Percentiles rank a stretch among this genome's conserved stretches.
Conservation (phyloP, 305 asterid species). For the Fraxinus nigra region DNA sequence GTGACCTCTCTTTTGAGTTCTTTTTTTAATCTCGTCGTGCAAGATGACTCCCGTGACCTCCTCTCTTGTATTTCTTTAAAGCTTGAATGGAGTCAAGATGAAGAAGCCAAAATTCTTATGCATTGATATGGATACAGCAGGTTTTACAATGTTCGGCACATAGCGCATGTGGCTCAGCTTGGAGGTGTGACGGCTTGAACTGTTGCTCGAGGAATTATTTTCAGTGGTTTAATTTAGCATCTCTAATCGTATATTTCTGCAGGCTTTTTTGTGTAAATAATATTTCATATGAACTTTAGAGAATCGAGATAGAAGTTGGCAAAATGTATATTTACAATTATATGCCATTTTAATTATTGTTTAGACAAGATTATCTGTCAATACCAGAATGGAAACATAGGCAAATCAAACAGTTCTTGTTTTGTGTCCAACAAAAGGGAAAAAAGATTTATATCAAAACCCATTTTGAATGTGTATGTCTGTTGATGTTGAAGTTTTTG, state of each 20-base stretch:
- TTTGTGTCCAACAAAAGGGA: background rate
- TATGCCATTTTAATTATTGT: conserved; percentile 10
- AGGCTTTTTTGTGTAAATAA: conserved; percentile 45
- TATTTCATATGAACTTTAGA: conserved; percentile 19
- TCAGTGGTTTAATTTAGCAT: conserved; percentile 11
- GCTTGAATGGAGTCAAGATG: background rate
- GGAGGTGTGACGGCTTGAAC: background rate
- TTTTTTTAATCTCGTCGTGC: background rate
- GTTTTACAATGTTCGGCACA: background rate
- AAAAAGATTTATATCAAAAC: background rate
- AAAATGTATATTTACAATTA: background rate
- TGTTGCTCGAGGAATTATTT: background rate
- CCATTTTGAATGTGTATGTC: background rate
- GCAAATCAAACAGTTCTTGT: background rate
- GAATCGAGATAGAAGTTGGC: conserved; percentile 13
- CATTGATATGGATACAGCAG: background rate
- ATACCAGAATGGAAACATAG: conserved; percentile 21
- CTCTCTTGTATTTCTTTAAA: background rate
- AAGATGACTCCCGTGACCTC: background rate
- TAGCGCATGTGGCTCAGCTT: background rate
- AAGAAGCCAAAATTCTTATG: background rate
- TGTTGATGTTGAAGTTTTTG: background rate
- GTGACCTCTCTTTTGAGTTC: background rate
- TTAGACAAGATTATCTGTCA: conserved; percentile 13
- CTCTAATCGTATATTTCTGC: conserved; percentile 20